These are phyloP conservation scores for Perilla frutescens DNA, from an alignment of 257 asterid species.

Conservation along the genomic window DNA sequence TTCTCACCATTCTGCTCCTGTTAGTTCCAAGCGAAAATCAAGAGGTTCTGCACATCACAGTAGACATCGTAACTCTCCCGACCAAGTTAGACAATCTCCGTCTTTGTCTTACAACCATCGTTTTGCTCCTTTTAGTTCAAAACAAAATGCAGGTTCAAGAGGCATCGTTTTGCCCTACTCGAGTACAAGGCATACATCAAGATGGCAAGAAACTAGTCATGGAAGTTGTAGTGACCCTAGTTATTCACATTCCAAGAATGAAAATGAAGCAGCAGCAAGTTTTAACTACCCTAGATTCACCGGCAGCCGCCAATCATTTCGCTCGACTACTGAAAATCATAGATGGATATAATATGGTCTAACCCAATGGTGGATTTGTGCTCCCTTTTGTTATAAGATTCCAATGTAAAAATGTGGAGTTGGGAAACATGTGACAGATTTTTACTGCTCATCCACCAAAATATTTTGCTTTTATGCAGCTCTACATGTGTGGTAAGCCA, in stretches of 20 bases:
- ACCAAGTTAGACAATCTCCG: slow-evolving; percentile 38
- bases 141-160: slow-evolving; percentile 31
- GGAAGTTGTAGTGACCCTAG: slow-evolving; percentile 25
- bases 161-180: slow-evolving; percentile 28
- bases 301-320: slow-evolving; percentile 23
- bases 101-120: slow-evolving; percentile 17
- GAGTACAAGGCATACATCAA: slow-evolving; percentile 18
- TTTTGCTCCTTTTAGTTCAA: not conserved
- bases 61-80: slow-evolving; percentile 19
- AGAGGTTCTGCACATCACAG: slow-evolving; percentile 32
- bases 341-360: slow-evolving; percentile 23
- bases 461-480: too few relatives aligned
- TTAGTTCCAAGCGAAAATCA: slow-evolving; percentile 19
- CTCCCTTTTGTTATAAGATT: too few relatives aligned
- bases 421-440: not conserved
- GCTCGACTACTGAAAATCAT: slow-evolving; percentile 12
- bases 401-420: too few relatives aligned
- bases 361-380: too few relatives aligned
- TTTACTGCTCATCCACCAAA: too few relatives aligned
- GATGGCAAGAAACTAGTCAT: slow-evolving; percentile 24
- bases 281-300: slow-evolving; percentile 30
- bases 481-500: too few relatives aligned
- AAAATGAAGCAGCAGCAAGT: slow-evolving; percentile 14
- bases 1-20: slow-evolving; percentile 25
- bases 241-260: slow-evolving; percentile 35